A percentile compares a stretch with the other conserved stretches of the same genome.
These are phyloP conservation scores for Musa beccarii DNA, from an alignment of 176 grass and related monocot genomes.

Conservation along the genomic window DNA sequence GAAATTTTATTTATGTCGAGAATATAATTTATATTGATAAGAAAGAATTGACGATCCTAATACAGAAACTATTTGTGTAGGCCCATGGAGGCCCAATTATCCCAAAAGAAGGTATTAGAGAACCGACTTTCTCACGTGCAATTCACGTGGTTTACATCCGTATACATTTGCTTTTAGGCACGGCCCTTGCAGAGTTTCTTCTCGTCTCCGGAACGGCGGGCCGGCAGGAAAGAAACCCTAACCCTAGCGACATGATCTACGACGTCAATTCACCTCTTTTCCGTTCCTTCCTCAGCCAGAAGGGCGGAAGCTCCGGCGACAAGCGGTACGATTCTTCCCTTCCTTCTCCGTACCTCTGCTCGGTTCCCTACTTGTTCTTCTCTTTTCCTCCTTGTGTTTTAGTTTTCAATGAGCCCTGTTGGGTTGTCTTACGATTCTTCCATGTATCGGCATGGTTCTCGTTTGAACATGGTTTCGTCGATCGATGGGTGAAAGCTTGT, in stretches of 20 bases:
- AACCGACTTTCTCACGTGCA: too few relatives aligned
- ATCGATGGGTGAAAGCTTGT: not conserved
- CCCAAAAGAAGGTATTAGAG: too few relatives aligned
- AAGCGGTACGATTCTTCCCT: slow-evolving; percentile 27
- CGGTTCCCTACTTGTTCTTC: not conserved
- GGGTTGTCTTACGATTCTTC: not conserved
- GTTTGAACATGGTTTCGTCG: not conserved
- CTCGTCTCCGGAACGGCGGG: too few relatives aligned
- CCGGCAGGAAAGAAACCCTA: not conserved
- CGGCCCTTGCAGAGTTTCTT: too few relatives aligned
- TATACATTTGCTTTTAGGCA: too few relatives aligned
- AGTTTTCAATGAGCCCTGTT: not conserved
- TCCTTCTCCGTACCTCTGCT: not conserved
- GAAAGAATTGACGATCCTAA: too few relatives aligned
- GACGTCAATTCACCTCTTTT: slow-evolving; percentile 62
- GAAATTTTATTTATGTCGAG: too few relatives aligned
- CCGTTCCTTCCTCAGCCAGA: slow-evolving; percentile 78
- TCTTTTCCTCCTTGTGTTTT: not conserved
- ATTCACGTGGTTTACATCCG: too few relatives aligned
- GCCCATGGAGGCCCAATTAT: too few relatives aligned
- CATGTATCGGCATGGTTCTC: not conserved
- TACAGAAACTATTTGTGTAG: too few relatives aligned
- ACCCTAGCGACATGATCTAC: slow-evolving; percentile 43
- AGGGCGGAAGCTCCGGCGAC: slow-evolving; percentile 48
- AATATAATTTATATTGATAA: too few relatives aligned